Conservation (phyloP, 1,139 yeast genomes). For the Lipomyces yarrowii region DNA sequence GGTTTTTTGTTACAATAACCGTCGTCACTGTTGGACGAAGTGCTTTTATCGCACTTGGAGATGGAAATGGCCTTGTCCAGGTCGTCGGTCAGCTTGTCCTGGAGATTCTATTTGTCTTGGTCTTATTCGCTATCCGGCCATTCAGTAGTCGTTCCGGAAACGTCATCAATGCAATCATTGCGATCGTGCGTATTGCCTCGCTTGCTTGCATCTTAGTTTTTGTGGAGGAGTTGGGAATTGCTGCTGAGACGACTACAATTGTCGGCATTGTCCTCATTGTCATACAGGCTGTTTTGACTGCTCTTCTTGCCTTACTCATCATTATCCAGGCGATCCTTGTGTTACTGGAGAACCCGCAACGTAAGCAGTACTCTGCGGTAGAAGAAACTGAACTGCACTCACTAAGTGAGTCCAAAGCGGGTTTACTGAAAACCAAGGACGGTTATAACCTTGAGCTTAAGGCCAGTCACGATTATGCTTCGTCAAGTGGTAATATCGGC, state of each 20-base stretch:
- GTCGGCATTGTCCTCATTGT: slow-evolving; percentile 41
- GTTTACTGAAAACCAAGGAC: neutral
- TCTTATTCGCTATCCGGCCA: slow-evolving; percentile 36
- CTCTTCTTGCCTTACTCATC: slow-evolving; percentile 37
- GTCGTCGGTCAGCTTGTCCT: slow-evolving; percentile 41
- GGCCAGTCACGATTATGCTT: neutral
- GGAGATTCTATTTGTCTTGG: slow-evolving; percentile 35
- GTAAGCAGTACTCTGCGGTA: neutral
- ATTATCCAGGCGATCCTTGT: slow-evolving; percentile 32
- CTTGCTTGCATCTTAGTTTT: slow-evolving; percentile 39
- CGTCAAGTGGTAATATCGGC: slow-evolving; percentile 7
- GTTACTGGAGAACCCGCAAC: slow-evolving; percentile 6
- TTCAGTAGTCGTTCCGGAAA: slow-evolving; percentile 42
- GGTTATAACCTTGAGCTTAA: neutral
- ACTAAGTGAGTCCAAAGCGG: slow-evolving; percentile 12
- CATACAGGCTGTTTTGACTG: slow-evolving; percentile 39
- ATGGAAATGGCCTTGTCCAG: slow-evolving; percentile 42
- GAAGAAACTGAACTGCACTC: slow-evolving; percentile 19
- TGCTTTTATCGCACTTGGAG: slow-evolving; percentile 42
- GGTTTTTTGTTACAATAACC: slow-evolving; percentile 40
- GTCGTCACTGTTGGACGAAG: slow-evolving; percentile 39
- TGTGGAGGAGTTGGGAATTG: slow-evolving; percentile 39
- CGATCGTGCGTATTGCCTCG: slow-evolving; percentile 39
- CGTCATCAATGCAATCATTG: slow-evolving; percentile 39
- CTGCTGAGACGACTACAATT: slow-evolving; percentile 38